Percentiles rank a stretch among this genome's conserved stretches.
phyloP scores from a whole-genome alignment of 2,329 filamentous ascomycete genomes.

The Teratosphaeria pseudoeucalypti region DNA sequence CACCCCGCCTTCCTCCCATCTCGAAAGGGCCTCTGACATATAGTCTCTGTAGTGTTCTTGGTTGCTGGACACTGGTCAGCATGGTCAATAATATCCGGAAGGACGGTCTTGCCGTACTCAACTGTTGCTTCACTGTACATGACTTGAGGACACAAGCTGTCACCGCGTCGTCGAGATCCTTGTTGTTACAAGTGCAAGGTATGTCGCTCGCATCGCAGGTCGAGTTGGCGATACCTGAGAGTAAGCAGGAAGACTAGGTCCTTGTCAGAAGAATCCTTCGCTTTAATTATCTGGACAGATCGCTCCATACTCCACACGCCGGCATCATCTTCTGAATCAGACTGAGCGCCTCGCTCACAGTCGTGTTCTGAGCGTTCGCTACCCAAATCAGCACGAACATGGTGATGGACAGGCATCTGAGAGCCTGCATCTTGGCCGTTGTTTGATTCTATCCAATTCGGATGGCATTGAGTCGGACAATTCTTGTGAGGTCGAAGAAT shows the following conservation, averaged over 20 bases:
- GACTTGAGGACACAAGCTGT: constrained; percentile 3
- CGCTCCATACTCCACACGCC: not conserved
- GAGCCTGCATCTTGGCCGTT: not conserved
- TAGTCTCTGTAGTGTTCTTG: not conserved
- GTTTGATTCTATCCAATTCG: not conserved
- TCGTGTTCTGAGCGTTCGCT: not conserved
- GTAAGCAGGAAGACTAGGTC: not conserved
- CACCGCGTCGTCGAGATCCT: constrained; percentile 3
- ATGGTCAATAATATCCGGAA: not conserved
- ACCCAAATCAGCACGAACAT: not conserved
- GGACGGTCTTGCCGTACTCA: not conserved
- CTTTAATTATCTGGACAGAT: not conserved
- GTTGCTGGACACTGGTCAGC: not conserved
- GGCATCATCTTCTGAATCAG: not conserved
- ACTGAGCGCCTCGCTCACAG: not conserved
- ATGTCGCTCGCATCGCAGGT: constrained; percentile 5
- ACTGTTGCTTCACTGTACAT: constrained; percentile 2
- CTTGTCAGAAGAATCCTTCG: not conserved
- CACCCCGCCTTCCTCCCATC: constrained; percentile 4
- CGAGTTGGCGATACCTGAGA: not conserved
- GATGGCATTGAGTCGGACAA: not conserved
- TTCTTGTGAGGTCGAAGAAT: not conserved
- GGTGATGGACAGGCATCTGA: not conserved
- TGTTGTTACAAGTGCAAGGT: constrained; percentile 9
- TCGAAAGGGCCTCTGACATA: constrained; percentile 2